Base-by-base conservation (phyloP, 108 stramenopile genomes). In the Pseudonitzschia multiseries region DNA sequence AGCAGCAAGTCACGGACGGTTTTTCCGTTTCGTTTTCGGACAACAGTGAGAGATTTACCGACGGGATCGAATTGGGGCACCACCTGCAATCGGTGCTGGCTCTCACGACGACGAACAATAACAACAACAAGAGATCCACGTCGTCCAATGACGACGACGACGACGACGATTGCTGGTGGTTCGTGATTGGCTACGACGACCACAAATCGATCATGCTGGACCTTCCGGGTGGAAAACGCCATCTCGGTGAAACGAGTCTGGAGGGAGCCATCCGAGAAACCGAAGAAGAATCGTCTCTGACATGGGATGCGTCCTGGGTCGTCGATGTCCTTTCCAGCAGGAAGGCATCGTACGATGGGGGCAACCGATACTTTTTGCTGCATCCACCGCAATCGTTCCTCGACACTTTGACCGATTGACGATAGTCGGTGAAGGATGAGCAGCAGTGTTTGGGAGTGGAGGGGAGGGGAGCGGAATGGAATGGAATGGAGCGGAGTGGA, bases 191-290 rank as follows among this genome's bases (percentile, higher is more conserved):
- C 18, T 32, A 77, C 17, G 71, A 69, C 27, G 72, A 68, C 6
- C 43, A 60, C 0, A 22, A 9, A 0, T 26, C 36, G 20, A 60
- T 65, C 29, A 27, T 13, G 52, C 51, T 87, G 27, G 84, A 87
- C 71, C 51, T 87, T 41, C 86, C 86, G 2, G 86, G 86, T 22
- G 86, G 86, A 20, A 87, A 87, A 51, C 84, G 86, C 14, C 84
- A 81, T 54, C 61, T 87, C 17, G 86, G 84, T 18, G 86, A 87
- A 63, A 78, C 68, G 5, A 74, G 81, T 15, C 69, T 84, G 36
- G 57, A 83, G 27, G 69, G 83, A 40, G 76, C 70, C 0, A 74
- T 84, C 20, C 74, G 86, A 29, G 86, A 87, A 59, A 76, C 76
- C 0, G 71, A 75, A 63, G 86, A 87, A 69, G 86, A 87, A 73